Base-by-base conservation (phyloP, 2,329 filamentous ascomycete genomes). In the Lithohypha guttulata region DNA sequence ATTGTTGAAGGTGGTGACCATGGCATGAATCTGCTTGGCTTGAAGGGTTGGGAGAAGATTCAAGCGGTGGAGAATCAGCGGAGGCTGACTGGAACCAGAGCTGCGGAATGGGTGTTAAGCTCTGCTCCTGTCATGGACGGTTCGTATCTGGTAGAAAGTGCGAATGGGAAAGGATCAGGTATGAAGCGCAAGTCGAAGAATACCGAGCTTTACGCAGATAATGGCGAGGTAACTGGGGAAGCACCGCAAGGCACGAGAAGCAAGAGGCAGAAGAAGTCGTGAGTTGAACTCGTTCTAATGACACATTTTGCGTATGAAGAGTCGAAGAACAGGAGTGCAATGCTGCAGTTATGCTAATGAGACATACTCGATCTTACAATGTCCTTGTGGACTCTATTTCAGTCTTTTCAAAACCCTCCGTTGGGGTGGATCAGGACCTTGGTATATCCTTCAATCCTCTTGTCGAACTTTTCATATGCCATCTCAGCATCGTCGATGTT, bases 381-480 rank as follows among this genome's bases (percentile, higher is more conserved):
- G n/a, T n/a, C n/a, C 8, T 15, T 15, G 28, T 14, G 14, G 7
- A 8, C 7, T 7, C 7, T 15, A 14, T 15, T 7, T 9, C 28
- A 9, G 8, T 7, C 8, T 30, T 8, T 30, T 15, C 15, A 30
- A 8, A 30, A 30, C 7, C 8, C 8, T 4, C 75, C 75, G 45
- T 80, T 80, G 0, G 76, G 77, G 52, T 79, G 77, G 42, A 80
- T 76, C 42, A 79, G 59, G 9, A 80, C 76, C 59, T 81, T 81
- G 9, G 75, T 79, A 46, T 77, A 80, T 1, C 77, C 77, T 30
- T 81, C 76, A 22, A 77, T 68, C 34, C 75, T 61, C 57, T 73
- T 71, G 52, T 81, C 75, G 50, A 81, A 81, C 54, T 79, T 80
- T 32, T 75, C 67, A 49, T 81, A 81, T 1, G 75, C 75, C 5